Evolutionary conservation across 352 stramenopile genomes (phyloP), one percentile per base, ranked within the genome.

Genomic region (Phytophthora quininea): DNA sequence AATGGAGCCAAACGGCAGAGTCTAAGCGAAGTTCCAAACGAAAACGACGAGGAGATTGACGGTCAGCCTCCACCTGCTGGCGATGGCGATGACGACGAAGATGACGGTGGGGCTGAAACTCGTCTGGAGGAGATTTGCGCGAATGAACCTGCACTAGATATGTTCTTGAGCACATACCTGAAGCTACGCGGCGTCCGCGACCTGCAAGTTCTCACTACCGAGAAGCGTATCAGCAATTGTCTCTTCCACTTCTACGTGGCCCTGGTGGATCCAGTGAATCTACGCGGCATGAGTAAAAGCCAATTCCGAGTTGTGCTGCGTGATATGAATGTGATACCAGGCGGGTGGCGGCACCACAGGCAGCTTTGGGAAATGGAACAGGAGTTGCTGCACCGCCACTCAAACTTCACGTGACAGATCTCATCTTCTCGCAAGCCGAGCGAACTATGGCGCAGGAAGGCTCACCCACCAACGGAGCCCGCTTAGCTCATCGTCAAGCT

Each of bases 241-340:
- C 48, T 90, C 5, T 90, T 83, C 42, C 77, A 90, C 57, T 90
- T 88, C 72, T 90, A 89, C 60, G 67, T 88, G 32, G 77, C 79
- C 10, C 66, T 88, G 0, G 67, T 82, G 5, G 82, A 90, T 56
- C 82, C 82, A 2, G 54, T 88, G 5, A 51, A 77, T 31, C 68
- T 66, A n/a, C 64, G 64, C 10, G 77, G 77, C 0, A 73, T 90
- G 54, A 90, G 79, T 60, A 90, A 90, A 55, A 80, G 77, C 33
- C 82, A 89, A 77, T 90, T 90, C 52, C 82, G 82, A 14, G 71
- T 72, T 11, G 64, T 90, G 12, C 37, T 90, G 27, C 73, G 80
- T 9, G 82, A 90, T 54, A 82, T 82, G 35, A 71, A 62, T 29
- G 67, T 88, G 31, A 72, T 85, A 35, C 69, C 74, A 35, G 64